These are phyloP conservation scores for Nephelium lappaceum DNA, from an alignment of 345 rosid species.

Conservation along the genomic window DNA sequence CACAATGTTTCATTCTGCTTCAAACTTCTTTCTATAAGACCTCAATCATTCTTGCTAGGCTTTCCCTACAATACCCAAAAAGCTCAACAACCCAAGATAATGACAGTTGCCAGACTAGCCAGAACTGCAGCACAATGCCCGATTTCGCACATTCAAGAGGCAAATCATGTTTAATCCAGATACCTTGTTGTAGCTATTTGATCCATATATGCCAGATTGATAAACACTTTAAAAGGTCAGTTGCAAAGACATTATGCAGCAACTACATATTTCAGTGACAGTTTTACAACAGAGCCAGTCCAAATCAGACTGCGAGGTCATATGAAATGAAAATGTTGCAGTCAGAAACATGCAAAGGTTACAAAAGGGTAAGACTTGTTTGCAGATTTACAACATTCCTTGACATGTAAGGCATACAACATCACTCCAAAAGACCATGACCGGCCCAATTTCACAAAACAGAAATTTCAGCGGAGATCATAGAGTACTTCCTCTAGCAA, in stretches of 20 bases:
- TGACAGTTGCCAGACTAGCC: constrained; percentile 7
- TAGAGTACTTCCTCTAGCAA: not conserved
- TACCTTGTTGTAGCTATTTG: not conserved
- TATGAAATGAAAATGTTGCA: not conserved
- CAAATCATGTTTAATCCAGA: not conserved
- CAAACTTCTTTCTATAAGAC: not conserved
- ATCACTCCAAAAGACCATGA: not conserved
- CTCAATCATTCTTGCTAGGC: not conserved
- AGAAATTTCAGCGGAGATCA: constrained; percentile 2
- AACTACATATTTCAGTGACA: not conserved
- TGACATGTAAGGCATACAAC: not conserved
- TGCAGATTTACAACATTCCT: not conserved
- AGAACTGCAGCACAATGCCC: not conserved
- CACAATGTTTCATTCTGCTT: not conserved
- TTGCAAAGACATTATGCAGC: not conserved
- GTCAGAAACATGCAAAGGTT: not conserved
- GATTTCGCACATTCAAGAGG: not conserved
- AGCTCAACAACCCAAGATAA: not conserved
- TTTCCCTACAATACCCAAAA: not conserved
- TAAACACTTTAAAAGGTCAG: not conserved
- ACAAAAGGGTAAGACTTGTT: not conserved
- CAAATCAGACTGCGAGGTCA: not conserved
- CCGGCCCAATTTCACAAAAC: not conserved
- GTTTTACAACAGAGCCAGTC: not conserved
- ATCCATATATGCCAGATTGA: not conserved